A percentile compares a stretch with the other conserved stretches of the same genome.
Conservation (phyloP, 805 yeast species). For the Saccharomycopsis javanensis region DNA sequence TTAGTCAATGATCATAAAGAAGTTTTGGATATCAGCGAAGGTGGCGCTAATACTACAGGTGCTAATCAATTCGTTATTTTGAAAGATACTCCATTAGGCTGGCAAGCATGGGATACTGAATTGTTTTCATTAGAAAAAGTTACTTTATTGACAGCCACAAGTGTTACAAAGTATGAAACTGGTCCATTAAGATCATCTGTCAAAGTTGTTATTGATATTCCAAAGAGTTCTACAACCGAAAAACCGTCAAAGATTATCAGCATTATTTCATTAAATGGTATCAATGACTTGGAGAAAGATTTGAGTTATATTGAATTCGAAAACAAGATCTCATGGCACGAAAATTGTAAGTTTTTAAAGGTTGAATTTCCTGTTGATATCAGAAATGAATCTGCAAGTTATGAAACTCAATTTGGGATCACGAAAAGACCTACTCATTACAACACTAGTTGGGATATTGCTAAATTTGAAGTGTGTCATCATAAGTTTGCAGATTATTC, state of each 20-base stretch:
- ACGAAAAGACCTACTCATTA: constrained; percentile 90
- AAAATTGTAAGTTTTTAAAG: constrained; percentile 77
- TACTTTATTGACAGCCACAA: constrained; percentile 30
- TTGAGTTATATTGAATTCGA: constrained; percentile 40
- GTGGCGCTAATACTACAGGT: constrained; percentile 46
- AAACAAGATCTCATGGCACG: constrained; percentile 75
- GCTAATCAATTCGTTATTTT: constrained; percentile 78
- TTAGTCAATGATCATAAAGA: constrained; percentile 40
- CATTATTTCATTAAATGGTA: constrained; percentile 58
- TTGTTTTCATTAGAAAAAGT: constrained; percentile 72
- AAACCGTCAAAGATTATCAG: constrained; percentile 38
- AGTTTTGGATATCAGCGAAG: constrained; percentile 44
- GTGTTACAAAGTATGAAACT: constrained; percentile 31
- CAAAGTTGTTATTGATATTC: constrained; percentile 50
- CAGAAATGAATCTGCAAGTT: constrained; percentile 65
- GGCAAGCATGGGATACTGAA: constrained; percentile 98
- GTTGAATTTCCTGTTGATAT: constrained; percentile 91
- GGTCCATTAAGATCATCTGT: constrained; percentile 58
- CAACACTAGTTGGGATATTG: constrained; percentile 94
- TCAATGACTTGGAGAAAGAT: constrained; percentile 27
- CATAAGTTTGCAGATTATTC: constrained; percentile 91
- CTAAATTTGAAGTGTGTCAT: constrained; percentile 91
- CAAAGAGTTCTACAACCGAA: constrained; percentile 36
- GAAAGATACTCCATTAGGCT: constrained; percentile 83
- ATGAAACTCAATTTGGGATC: constrained; percentile 90